Evolutionary conservation across 1,284 basidiomycete genomes (phyloP), one percentile per base, ranked within the genome.

Genomic region (Puccinia hordei): DNA sequence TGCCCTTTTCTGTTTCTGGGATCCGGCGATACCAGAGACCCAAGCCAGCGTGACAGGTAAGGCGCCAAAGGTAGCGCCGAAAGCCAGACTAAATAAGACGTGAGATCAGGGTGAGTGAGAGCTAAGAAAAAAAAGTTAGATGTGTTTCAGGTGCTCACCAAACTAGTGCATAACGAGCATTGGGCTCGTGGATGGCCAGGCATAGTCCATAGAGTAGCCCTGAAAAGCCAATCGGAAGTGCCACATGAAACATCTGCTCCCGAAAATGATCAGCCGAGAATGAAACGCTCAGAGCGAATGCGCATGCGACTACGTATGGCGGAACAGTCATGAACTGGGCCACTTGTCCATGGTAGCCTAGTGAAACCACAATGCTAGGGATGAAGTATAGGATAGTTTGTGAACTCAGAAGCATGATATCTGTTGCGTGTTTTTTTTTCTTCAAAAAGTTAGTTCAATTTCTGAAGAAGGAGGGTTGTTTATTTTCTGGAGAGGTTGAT

Each of bases 271-370:
- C 63, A 30, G 74, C 74, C 51, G 63, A 77, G 81, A 86, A 82
- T 59, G 84, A 86, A 76, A 87, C 84, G 44, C 83, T 81, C 24
- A 85, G 82, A 81, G 87, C 85, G 76, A 83, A 86, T 30, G 86
- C 83, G 57, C 87, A 85, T 0, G 86, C 86, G n/a, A 63, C 33
- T 4, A 86, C 86, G 82, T 87, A 87, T 59, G 87, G 84, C 13
- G 87, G 87, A 81, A 87, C 87, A n/a, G 87, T 88, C 85, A 87
- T 87, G 84, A 86, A 88, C 82, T 88, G 87, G 51, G 85, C 85
- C 24, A 74, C 81, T 83, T 84, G 85, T 17, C 87, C 87, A 24
- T 82, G 84, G 83, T 86, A 86, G 10, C 86, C 86, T 69, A 87
- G 82, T 66, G 85, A 82, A 12, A 83, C 84, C 55, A 86, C 83